Percentiles rank a stretch among this genome's conserved stretches.
Evolutionary conservation across 768 basidiomycete species (phyloP).

Genomic region (Tylopilus balloui): DNA sequence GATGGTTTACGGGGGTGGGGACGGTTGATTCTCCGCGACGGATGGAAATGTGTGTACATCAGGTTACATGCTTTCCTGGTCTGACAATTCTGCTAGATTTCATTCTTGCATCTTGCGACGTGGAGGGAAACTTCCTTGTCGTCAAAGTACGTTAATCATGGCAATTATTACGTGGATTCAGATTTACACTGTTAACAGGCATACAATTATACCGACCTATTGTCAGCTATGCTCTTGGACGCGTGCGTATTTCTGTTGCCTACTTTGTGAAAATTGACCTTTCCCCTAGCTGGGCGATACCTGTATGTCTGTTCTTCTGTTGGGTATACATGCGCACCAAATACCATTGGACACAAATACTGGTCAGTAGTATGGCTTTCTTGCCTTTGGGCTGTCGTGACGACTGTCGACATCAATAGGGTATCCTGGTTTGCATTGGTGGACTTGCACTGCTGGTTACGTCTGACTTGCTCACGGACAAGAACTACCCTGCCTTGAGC

Average conservation of each 20-base stretch:
- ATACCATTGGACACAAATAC: slow-evolving; percentile 80
- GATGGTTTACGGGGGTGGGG: slow-evolving; percentile 85
- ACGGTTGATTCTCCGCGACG: slow-evolving; percentile 66
- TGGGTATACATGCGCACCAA: slow-evolving; percentile 77
- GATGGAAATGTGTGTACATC: slow-evolving; percentile 74
- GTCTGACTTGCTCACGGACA: slow-evolving; percentile 73
- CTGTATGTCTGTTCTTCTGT: slow-evolving; percentile 77
- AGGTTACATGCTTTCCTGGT: not conserved
- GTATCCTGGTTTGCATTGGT: slow-evolving; percentile 64
- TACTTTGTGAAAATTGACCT: not conserved
- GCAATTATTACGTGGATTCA: not conserved
- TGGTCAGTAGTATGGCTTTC: slow-evolving; percentile 41
- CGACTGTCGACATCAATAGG: slow-evolving; percentile 37
- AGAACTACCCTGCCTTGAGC: slow-evolving; percentile 61
- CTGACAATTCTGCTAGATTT: slow-evolving; percentile 47
- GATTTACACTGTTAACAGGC: slow-evolving; percentile 40
- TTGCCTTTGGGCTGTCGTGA: not conserved
- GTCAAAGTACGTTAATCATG: slow-evolving; percentile 48
- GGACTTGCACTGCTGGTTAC: slow-evolving; percentile 78
- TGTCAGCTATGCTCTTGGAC: slow-evolving; percentile 91
- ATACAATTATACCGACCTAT: slow-evolving; percentile 79
- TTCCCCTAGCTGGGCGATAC: slow-evolving; percentile 73
- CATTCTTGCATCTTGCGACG: slow-evolving; percentile 74
- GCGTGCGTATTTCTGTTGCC: slow-evolving; percentile 47
- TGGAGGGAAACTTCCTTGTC: slow-evolving; percentile 85